Percentiles rank a stretch among this genome's conserved stretches.
Conservation (phyloP, 1,139 yeast species). For the Magnusiomyces magnusii region DNA sequence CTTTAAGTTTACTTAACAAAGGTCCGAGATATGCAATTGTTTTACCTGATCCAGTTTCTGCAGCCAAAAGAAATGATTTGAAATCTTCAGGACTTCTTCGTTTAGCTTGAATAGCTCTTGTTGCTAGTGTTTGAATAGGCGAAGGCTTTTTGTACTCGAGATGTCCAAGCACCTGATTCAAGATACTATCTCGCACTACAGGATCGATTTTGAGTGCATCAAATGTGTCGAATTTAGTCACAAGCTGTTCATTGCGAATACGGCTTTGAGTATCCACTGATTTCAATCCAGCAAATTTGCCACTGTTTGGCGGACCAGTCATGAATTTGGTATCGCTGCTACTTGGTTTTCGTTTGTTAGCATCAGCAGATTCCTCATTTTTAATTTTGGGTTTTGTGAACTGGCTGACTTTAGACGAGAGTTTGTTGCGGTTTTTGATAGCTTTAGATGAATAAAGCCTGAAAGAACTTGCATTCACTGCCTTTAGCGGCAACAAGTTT, state of each 20-base stretch:
- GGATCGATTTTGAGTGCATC: constrained; percentile 61
- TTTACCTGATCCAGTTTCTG: constrained; percentile 96
- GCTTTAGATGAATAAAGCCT: neutral
- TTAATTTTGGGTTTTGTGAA: neutral
- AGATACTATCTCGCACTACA: constrained; percentile 54
- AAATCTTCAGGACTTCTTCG: constrained; percentile 33
- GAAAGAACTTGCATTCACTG: neutral
- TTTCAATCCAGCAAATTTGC: constrained; percentile 33
- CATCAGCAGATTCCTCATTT: neutral
- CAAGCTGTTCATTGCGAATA: constrained; percentile 31
- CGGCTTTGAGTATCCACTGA: constrained; percentile 30
- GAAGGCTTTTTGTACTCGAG: constrained; percentile 41
- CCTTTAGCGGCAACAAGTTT: neutral
- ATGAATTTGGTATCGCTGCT: constrained; percentile 10
- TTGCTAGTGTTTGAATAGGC: constrained; percentile 54
- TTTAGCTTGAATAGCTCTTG: constrained; percentile 40
- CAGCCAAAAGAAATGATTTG: constrained; percentile 73
- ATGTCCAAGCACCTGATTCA: constrained; percentile 42
- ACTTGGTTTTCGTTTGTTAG: constrained; percentile 2
- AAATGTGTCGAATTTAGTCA: constrained; percentile 51
- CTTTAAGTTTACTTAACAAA: constrained; percentile 57
- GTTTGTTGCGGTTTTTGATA: constrained; percentile 9
- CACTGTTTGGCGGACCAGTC: constrained; percentile 26
- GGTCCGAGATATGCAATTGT: constrained; percentile 88
- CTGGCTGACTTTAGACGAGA: constrained; percentile 2